Evolutionary conservation across 2,329 filamentous ascomycete genomes (phyloP).

Genomic region (Aspergillus costaricaensis): DNA sequence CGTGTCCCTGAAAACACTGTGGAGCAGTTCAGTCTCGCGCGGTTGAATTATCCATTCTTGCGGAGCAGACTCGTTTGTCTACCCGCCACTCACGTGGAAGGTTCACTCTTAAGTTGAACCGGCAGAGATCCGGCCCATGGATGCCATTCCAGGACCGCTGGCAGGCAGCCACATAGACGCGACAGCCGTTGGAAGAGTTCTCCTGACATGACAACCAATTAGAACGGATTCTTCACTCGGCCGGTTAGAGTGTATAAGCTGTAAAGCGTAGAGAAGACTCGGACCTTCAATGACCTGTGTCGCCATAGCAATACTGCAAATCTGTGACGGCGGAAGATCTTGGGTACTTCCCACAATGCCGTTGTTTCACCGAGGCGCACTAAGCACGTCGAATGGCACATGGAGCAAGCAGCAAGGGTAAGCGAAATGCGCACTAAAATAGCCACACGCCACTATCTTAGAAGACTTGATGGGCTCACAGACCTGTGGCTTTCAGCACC

Average conservation of each 20-base stretch:
- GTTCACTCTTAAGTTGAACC: neutral
- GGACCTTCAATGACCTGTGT: neutral
- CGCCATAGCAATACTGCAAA: neutral
- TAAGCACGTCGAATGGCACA: neutral
- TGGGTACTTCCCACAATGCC: neutral
- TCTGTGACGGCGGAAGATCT: neutral
- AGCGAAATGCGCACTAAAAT: constrained; percentile 3
- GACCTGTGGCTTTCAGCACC: neutral
- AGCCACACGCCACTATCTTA: constrained; percentile 2
- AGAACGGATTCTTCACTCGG: neutral
- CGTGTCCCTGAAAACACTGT: neutral
- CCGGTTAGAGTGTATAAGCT: neutral
- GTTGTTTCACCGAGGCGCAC: constrained; percentile 1
- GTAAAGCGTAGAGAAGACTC: neutral
- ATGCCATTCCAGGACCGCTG: neutral
- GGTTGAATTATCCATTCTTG: neutral
- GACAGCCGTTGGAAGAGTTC: neutral
- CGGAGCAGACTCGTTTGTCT: neutral
- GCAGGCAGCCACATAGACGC: neutral
- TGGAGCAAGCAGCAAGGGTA: constrained; percentile 4
- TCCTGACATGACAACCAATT: neutral
- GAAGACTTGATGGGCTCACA: neutral
- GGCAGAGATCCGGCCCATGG: neutral
- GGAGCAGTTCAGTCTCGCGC: neutral
- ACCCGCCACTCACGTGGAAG: neutral